Evolutionary conservation across 108 stramenopile species (phyloP).

Genomic region (Nannochloropsis oceanica): DNA sequence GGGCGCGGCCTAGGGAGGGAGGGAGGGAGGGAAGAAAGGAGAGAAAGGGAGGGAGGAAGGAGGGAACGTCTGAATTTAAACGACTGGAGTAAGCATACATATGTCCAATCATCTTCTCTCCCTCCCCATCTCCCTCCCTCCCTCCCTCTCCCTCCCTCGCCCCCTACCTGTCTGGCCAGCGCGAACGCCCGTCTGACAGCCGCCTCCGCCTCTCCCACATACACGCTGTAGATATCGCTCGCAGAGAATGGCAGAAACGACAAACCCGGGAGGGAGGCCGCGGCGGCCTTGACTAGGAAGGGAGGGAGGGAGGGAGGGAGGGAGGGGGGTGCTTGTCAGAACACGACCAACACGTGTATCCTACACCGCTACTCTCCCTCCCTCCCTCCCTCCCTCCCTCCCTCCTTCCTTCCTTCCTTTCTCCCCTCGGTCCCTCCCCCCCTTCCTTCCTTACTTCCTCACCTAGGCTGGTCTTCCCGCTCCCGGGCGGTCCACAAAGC

Average conservation of each 20-base stretch:
- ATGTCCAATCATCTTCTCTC: neutral
- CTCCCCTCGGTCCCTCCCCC: too few relatives aligned
- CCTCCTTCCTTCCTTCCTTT: neutral
- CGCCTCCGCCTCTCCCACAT: conserved; percentile 25
- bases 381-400: neutral
- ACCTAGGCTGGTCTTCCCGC: conserved; percentile 15
- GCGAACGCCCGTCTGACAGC: conserved; percentile 11
- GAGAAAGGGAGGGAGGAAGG: neutral
- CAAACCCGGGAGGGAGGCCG: neutral
- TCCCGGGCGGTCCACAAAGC: conserved; percentile 16
- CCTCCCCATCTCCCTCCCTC: neutral
- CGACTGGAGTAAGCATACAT: too few relatives aligned
- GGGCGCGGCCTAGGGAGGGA: conserved; percentile 18
- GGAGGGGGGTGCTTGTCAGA: too few relatives aligned
- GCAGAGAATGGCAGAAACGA: neutral
- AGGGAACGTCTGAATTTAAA: too few relatives aligned
- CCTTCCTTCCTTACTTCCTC: neutral
- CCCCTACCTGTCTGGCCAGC: neutral
- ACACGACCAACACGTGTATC: too few relatives aligned
- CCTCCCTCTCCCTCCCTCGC: neutral
- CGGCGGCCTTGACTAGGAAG: neutral
- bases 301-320: conserved; percentile 5
- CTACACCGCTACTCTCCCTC: neutral
- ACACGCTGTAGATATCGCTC: conserved; percentile 9
- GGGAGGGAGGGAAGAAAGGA: neutral